Percentiles rank a stretch among this genome's conserved stretches.
Conservation (phyloP, 208 protist genomes). For the Wallacemonas rigidus region DNA sequence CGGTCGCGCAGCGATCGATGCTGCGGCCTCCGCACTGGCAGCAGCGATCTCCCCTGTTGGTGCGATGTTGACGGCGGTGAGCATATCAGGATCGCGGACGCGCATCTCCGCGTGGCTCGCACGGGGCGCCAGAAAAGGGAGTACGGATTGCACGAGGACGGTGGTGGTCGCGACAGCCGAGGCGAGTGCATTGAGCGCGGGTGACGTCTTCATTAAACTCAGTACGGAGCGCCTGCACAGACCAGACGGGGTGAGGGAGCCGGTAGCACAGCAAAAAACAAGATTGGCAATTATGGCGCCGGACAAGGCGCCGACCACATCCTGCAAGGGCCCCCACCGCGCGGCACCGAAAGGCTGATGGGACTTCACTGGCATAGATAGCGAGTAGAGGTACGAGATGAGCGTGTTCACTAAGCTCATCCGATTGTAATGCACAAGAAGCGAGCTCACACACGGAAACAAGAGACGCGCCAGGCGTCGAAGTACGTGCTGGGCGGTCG, state of each 20-base stretch:
- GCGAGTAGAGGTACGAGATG: conserved; percentile 19
- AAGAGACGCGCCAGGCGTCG: not conserved
- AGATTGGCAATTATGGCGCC: conserved; percentile 19
- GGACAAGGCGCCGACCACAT: conserved; percentile 11
- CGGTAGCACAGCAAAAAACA: not conserved
- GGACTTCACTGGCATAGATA: conserved; percentile 1
- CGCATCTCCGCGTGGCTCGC: not conserved
- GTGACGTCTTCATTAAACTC: conserved; percentile 7
- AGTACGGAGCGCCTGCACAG: not conserved
- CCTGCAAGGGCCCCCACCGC: conserved; percentile 11
- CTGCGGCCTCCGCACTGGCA: not conserved
- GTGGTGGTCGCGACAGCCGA: conserved; percentile 22
- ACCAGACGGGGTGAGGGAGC: conserved; percentile 13
- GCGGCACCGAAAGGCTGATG: not conserved
- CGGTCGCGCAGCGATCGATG: not conserved
- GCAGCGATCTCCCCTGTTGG: not conserved
- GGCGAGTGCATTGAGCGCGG: conserved; percentile 3
- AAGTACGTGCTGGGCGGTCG: not conserved
- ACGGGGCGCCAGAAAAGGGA: not conserved
- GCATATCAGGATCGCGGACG: not conserved
- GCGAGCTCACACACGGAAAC: conserved; percentile 14
- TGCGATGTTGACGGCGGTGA: not conserved
- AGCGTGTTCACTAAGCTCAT: conserved; percentile 15
- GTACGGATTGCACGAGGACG: conserved; percentile 7
- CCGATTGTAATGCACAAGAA: conserved; percentile 21